Conservation (phyloP, 306 rosid species). For the Cercis canadensis region DNA sequence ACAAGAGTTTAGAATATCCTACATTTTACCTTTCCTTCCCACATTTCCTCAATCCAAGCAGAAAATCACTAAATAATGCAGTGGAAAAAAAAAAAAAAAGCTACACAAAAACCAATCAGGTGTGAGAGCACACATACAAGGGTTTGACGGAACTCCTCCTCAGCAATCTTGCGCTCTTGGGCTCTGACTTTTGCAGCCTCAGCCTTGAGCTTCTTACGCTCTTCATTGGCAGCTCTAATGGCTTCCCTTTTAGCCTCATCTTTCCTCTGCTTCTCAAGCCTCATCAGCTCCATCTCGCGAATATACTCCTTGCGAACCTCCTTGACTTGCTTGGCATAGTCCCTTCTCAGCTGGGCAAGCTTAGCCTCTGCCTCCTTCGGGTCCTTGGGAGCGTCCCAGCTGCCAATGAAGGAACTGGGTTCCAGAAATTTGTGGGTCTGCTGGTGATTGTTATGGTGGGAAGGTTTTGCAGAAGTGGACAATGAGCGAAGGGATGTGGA, state of each 20-base stretch:
- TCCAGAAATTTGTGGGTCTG: slow-evolving; percentile 60
- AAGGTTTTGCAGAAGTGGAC: slow-evolving; percentile 44
- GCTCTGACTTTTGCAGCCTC: slow-evolving; percentile 74
- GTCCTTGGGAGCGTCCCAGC: slow-evolving; percentile 75
- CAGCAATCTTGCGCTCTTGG: slow-evolving; percentile 63
- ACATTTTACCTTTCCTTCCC: not conserved
- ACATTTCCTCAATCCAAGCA: not conserved
- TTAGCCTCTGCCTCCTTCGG: slow-evolving; percentile 74
- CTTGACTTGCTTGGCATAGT: slow-evolving; percentile 81
- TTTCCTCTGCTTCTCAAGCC: slow-evolving; percentile 67
- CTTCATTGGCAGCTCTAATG: slow-evolving; percentile 72
- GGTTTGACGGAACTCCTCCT: slow-evolving; percentile 69
- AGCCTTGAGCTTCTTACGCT: slow-evolving; percentile 72
- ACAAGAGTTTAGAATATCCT: not conserved
- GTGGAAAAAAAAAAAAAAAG: not conserved
- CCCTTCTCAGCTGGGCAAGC: slow-evolving; percentile 67
- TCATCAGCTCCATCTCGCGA: slow-evolving; percentile 65
- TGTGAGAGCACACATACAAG: slow-evolving; percentile 47
- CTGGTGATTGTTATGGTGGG: slow-evolving; percentile 60
- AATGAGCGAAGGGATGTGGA: slow-evolving; percentile 44
- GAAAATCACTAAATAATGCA: not conserved
- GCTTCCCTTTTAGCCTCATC: slow-evolving; percentile 73
- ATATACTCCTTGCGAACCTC: slow-evolving; percentile 75
- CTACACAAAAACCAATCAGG: too few relatives aligned
- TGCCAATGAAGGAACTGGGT: slow-evolving; percentile 55